Evolutionary conservation across 2,329 filamentous ascomycete genomes (phyloP).

Genomic region (Mycogone perniciosa): DNA sequence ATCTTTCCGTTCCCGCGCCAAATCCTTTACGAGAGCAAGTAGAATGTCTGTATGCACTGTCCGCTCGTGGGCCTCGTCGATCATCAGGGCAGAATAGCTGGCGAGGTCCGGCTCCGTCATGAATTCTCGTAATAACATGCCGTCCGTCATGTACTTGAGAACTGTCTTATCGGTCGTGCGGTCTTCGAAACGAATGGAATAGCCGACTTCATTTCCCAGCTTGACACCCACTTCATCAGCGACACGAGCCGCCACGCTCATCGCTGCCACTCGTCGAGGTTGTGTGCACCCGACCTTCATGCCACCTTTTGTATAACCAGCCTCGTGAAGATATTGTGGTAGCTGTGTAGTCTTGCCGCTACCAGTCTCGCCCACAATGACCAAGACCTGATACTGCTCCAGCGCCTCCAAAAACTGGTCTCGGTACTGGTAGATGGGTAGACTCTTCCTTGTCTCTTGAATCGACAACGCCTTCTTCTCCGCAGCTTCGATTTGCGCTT

Average conservation of each 20-base stretch:
- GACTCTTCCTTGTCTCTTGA: slow-evolving; percentile 80
- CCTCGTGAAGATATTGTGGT: slow-evolving; percentile 88
- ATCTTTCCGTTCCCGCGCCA: slow-evolving; percentile 75
- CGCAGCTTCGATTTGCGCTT: slow-evolving; percentile 78
- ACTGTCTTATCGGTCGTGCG: slow-evolving; percentile 85
- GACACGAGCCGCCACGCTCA: slow-evolving; percentile 95
- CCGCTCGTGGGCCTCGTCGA: slow-evolving; percentile 95
- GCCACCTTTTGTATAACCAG: slow-evolving; percentile 77
- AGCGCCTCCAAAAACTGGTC: slow-evolving; percentile 83
- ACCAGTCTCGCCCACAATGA: slow-evolving; percentile 92
- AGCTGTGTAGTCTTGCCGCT: slow-evolving; percentile 94
- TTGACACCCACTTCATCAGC: slow-evolving; percentile 90
- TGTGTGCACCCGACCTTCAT: slow-evolving; percentile 90
- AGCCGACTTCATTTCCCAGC: slow-evolving; percentile 87
- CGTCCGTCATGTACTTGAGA: slow-evolving; percentile 95
- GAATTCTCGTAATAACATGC: slow-evolving; percentile 86
- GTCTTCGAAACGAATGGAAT: slow-evolving; percentile 92
- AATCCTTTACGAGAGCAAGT: slow-evolving; percentile 80
- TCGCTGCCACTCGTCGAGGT: slow-evolving; percentile 88
- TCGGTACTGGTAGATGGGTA: slow-evolving; percentile 85
- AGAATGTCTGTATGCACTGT: slow-evolving; percentile 88
- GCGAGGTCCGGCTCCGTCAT: slow-evolving; percentile 80
- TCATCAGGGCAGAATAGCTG: slow-evolving; percentile 84
- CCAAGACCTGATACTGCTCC: slow-evolving; percentile 77
- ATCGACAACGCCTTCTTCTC: slow-evolving; percentile 85